A percentile compares a stretch with the other conserved stretches of the same genome.
Conservation (phyloP, 2,329 filamentous ascomycete species). For the Claviceps paspali region DNA sequence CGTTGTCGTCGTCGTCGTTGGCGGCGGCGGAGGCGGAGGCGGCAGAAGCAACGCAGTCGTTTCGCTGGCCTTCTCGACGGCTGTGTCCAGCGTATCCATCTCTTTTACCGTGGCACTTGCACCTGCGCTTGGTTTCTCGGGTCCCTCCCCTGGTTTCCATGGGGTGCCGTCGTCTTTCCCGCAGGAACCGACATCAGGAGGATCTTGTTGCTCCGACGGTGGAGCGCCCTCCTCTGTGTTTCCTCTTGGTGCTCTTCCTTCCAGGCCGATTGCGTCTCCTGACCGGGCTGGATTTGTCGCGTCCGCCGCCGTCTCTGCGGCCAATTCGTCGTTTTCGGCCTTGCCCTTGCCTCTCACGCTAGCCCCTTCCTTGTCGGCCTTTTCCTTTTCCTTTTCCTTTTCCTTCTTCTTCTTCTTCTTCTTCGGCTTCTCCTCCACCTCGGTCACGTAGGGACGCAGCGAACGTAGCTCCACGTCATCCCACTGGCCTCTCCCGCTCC, state of each 20-base stretch:
- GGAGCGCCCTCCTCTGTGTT: neutral
- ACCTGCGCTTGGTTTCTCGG: neutral
- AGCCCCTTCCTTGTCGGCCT: slow-evolving; percentile 17
- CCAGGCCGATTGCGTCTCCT: too few species aligned
- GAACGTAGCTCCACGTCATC: slow-evolving; percentile 58
- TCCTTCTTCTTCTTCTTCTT: slow-evolving; percentile 47
- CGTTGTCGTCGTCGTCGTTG: too few species aligned
- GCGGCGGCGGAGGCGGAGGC: too few species aligned
- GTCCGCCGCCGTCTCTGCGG: too few species aligned
- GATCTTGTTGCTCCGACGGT: neutral
- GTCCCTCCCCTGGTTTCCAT: neutral
- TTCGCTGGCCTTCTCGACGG: neutral
- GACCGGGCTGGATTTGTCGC: too few species aligned
- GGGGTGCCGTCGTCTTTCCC: neutral
- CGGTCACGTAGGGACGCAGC: slow-evolving; percentile 49
- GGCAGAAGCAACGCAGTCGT: neutral
- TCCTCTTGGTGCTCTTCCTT: neutral
- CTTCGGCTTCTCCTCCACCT: slow-evolving; percentile 48
- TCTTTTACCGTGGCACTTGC: neutral
- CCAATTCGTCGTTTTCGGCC: too few species aligned
- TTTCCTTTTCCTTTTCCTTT: too few species aligned
- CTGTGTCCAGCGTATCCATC: neutral
- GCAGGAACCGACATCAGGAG: neutral
- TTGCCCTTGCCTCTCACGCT: slow-evolving; percentile 16
- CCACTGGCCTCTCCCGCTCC: slow-evolving; percentile 83